These are phyloP conservation scores for Pichia sporocuriosa DNA, from an alignment of 805 yeast species.

Conservation along the genomic window DNA sequence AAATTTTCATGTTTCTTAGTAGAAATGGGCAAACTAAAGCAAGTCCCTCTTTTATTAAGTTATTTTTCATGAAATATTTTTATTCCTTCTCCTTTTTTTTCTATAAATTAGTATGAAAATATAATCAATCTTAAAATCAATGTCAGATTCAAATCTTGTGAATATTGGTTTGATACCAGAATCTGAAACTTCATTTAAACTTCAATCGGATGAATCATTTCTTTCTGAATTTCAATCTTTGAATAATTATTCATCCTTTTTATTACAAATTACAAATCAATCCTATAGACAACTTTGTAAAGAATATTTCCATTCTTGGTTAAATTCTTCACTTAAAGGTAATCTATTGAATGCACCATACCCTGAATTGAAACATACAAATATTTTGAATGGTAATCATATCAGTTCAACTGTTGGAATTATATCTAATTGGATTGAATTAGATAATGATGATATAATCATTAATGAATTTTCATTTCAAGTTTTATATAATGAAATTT, in stretches of 20 bases:
- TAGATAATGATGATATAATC: constrained; percentile 45
- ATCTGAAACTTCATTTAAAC: constrained; percentile 26
- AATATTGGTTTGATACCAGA: constrained; percentile 42
- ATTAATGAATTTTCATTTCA: constrained; percentile 50
- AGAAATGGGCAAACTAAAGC: too few species aligned
- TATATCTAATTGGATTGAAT: constrained; percentile 63
- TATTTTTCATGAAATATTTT: too few species aligned
- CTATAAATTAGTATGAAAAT: too few species aligned
- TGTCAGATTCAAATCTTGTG: neutral
- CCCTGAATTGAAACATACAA: constrained; percentile 22
- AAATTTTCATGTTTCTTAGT: too few species aligned
- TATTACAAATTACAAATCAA: constrained; percentile 49
- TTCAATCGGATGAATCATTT: constrained; percentile 26
- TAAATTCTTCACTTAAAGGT: constrained; percentile 9
- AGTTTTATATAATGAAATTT: constrained; percentile 51
- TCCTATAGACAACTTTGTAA: constrained; percentile 40
- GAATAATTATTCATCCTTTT: constrained; percentile 45
- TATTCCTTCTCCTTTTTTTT: too few species aligned
- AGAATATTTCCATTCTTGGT: constrained; percentile 30
- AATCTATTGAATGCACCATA: constrained; percentile 31
- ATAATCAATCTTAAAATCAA: constrained; percentile 1
- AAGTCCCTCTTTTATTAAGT: too few species aligned
- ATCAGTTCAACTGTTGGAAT: constrained; percentile 43
- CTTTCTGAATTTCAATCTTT: constrained; percentile 22
- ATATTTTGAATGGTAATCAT: constrained; percentile 35